Evolutionary conservation across 306 rosid species (phyloP), one percentile per base, ranked within the genome.

Genomic region (Cicer yamashitae): DNA sequence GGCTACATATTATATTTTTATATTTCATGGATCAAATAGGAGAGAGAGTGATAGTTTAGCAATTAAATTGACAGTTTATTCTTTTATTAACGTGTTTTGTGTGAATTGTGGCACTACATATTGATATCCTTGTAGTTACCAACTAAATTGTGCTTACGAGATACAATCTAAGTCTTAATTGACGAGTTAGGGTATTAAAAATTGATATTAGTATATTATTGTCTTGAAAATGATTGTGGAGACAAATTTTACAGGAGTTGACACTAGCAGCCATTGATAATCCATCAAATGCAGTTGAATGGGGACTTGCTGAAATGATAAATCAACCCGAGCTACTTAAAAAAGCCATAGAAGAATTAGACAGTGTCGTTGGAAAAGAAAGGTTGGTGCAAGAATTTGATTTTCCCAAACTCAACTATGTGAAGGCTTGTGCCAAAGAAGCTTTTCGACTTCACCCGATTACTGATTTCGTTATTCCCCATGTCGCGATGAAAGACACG

Each of bases 401-500:
- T 6, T 10, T 83, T 10, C 86, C 78, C 2, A 12, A 81, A 2
- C 84, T 88, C 2, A 76, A 64, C 6, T 83, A 76, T 10, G 15
- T 85, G 8, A 71, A n/a, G 8, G 84, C 85, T 0, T 71, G 65
- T 12, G 66, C 66, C 1, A 54, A 48, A 57, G 77, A 72, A 22
- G 77, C 77, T 41, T 72, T 72, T 56, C 67, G 77, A 12, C 75
- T 80, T 20, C 90, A 86, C 25, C 93, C 87, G 6, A 10, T 84
- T 25, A 70, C 20, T 0, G 67, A 80, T 0, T 79, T 82, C 22
- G 80, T 51, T 30, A 8, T 69, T 54, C 84, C 88, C 14, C 87
- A 80, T 37, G 66, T 77, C 4, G 17, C 86, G 0, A 18, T 14
- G 10, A n/a, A 45, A 11, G 80, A 88, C 15, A 51, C 15, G 45